Evolutionary conservation across 352 stramenopile genomes (phyloP).

Genomic region (Pythium brassicae): DNA sequence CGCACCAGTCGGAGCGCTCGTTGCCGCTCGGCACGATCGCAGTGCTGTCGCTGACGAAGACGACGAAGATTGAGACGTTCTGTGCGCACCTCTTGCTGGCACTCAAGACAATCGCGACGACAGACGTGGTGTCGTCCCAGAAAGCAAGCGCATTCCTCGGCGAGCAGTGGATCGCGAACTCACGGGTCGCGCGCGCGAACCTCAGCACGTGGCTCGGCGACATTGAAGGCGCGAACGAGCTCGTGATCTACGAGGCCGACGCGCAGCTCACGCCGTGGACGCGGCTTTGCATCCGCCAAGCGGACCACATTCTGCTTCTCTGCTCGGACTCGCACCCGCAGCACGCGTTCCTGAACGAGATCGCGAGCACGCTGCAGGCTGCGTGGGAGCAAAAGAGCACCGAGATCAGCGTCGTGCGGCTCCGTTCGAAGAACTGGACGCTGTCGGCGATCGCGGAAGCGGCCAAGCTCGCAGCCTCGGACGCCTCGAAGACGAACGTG

Average conservation of each 20-base stretch:
- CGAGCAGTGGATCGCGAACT: slow-evolving; percentile 67
- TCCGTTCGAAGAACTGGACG: slow-evolving; percentile 76
- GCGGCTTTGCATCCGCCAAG: slow-evolving; percentile 80
- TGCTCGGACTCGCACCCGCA: slow-evolving; percentile 70
- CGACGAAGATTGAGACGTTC: slow-evolving; percentile 69
- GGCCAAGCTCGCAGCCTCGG: slow-evolving; percentile 33
- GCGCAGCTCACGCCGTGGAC: slow-evolving; percentile 69
- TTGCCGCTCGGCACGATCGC: slow-evolving; percentile 68
- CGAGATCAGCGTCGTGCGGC: slow-evolving; percentile 71
- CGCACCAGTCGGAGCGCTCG: slow-evolving; percentile 18
- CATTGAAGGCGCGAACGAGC: slow-evolving; percentile 66
- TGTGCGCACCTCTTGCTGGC: slow-evolving; percentile 56
- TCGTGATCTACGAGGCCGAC: slow-evolving; percentile 84
- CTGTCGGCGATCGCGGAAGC: slow-evolving; percentile 49
- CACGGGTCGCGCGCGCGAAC: slow-evolving; percentile 58
- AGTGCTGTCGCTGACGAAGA: slow-evolving; percentile 76
- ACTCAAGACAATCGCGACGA: slow-evolving; percentile 60
- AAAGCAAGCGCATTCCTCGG: slow-evolving; percentile 62
- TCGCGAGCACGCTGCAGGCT: slow-evolving; percentile 55
- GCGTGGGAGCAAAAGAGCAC: slow-evolving; percentile 74
- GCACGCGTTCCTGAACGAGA: slow-evolving; percentile 67
- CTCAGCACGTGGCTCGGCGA: slow-evolving; percentile 79
- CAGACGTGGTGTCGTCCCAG: slow-evolving; percentile 67
- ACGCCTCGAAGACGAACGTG: slow-evolving; percentile 42
- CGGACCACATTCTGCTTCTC: slow-evolving; percentile 78